These are phyloP conservation scores for Globisporangium iwayamae DNA, from an alignment of 352 stramenopile species.

Conservation along the genomic window DNA sequence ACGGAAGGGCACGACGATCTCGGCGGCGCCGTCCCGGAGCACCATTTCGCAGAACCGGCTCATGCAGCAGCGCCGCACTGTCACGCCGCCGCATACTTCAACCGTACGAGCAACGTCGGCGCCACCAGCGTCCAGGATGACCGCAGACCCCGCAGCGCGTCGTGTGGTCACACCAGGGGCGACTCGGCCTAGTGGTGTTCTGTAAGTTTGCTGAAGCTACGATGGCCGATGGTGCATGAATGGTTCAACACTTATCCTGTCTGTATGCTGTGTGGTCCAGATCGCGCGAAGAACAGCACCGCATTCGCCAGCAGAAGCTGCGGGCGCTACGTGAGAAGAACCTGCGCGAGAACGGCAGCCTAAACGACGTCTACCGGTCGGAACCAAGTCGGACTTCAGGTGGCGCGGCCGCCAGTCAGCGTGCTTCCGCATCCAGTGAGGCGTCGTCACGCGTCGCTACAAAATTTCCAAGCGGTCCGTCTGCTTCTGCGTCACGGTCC, in stretches of 20 bases:
- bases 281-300: constrained; percentile 55
- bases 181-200: not conserved
- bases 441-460: not conserved
- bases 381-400: constrained; percentile 1
- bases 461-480: not conserved
- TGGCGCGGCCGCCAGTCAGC: not conserved
- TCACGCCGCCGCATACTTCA: constrained; percentile 14
- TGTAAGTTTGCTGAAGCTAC: not conserved
- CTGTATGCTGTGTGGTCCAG: constrained; percentile 19
- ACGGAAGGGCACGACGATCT: constrained; percentile 57
- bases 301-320: constrained; percentile 36
- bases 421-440: not conserved
- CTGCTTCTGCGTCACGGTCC: not conserved
- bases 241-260: not conserved
- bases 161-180: constrained; percentile 10
- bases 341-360: constrained; percentile 18
- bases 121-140: constrained; percentile 15
- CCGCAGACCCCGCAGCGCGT: constrained; percentile 10
- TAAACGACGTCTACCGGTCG: constrained; percentile 18
- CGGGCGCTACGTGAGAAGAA: constrained; percentile 24
- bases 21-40: constrained; percentile 51
- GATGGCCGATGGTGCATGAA: constrained; percentile 4
- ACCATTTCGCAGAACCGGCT: constrained; percentile 39
- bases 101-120: constrained; percentile 23
- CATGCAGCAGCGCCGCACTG: constrained; percentile 27